phyloP scores from a whole-genome alignment of 1,284 basidiomycete genomes.

The Cryptococcus maquisensis region DNA sequence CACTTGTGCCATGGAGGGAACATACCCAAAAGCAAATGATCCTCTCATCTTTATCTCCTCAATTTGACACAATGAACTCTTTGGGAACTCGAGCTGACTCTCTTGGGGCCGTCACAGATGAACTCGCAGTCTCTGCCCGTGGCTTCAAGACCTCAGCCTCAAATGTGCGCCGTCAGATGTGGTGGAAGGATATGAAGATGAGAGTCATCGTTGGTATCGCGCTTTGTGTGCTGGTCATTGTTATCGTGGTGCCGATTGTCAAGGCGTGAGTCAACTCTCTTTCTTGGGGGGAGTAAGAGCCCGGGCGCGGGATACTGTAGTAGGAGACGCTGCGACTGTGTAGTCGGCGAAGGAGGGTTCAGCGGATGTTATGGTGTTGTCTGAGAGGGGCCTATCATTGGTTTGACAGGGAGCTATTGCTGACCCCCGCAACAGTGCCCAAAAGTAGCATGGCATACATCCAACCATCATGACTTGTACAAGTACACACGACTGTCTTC shows the following conservation, averaged over 20 bases:
- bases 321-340: too few relatives aligned
- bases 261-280: constrained; percentile 55
- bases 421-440: too few relatives aligned
- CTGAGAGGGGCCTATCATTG: too few relatives aligned
- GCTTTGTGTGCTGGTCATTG: constrained; percentile 80
- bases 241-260: constrained; percentile 89
- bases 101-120: constrained; percentile 60
- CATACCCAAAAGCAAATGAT: neutral
- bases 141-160: constrained; percentile 97
- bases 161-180: constrained; percentile 91
- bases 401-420: too few relatives aligned
- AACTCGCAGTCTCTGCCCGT: constrained; percentile 96
- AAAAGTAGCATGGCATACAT: too few relatives aligned
- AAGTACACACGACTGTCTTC: too few relatives aligned
- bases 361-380: too few relatives aligned
- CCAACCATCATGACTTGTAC: too few relatives aligned
- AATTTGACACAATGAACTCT: neutral
- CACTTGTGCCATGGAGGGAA: neutral
- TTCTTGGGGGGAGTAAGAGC: too few relatives aligned
- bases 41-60: neutral
- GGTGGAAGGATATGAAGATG: constrained; percentile 92
- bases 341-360: too few relatives aligned
- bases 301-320: too few relatives aligned
- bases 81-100: neutral
- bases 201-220: constrained; percentile 66